Evolutionary conservation across 2,329 filamentous ascomycete species (phyloP).

Genomic region (Monosporascus sp.): DNA sequence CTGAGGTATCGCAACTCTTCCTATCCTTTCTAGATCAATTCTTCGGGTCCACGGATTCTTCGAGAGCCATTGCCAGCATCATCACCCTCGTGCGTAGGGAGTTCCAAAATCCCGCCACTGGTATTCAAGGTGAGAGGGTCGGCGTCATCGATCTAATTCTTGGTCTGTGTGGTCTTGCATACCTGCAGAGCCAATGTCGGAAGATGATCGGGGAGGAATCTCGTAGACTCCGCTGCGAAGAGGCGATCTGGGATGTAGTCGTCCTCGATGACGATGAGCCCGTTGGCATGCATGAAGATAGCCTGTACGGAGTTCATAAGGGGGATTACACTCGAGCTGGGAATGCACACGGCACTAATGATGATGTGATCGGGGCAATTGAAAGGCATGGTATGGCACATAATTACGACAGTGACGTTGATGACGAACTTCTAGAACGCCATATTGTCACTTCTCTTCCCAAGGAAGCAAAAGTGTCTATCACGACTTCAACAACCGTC

Average conservation of each 20-base stretch:
- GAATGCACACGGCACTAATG: slow-evolving; percentile 12
- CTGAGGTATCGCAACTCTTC: slow-evolving; percentile 52
- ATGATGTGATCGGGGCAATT: slow-evolving; percentile 31
- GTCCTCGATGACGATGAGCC: slow-evolving; percentile 54
- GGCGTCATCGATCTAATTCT: slow-evolving; percentile 56
- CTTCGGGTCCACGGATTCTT: slow-evolving; percentile 65
- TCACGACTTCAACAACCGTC: slow-evolving; percentile 54
- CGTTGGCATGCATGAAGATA: slow-evolving; percentile 46
- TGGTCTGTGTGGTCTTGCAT: slow-evolving; percentile 55
- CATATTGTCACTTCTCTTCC: slow-evolving; percentile 51
- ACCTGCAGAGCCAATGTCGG: slow-evolving; percentile 54
- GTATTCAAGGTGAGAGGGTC: slow-evolving; percentile 53
- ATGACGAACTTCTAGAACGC: slow-evolving; percentile 41
- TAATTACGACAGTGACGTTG: slow-evolving; percentile 23
- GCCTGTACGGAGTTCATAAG: slow-evolving; percentile 26
- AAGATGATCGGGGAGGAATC: slow-evolving; percentile 46
- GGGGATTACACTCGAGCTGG: slow-evolving; percentile 18
- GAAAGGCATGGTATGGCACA: slow-evolving; percentile 25
- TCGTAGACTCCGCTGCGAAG: slow-evolving; percentile 43
- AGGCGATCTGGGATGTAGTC: slow-evolving; percentile 62
- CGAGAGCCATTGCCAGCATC: slow-evolving; percentile 61
- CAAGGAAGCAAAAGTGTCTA: slow-evolving; percentile 51
- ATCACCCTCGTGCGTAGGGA: slow-evolving; percentile 59
- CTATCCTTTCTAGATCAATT: slow-evolving; percentile 58
- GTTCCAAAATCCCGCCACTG: slow-evolving; percentile 58